Evolutionary conservation across 805 yeast species (phyloP).

Genomic region (Ogataea angusta): DNA sequence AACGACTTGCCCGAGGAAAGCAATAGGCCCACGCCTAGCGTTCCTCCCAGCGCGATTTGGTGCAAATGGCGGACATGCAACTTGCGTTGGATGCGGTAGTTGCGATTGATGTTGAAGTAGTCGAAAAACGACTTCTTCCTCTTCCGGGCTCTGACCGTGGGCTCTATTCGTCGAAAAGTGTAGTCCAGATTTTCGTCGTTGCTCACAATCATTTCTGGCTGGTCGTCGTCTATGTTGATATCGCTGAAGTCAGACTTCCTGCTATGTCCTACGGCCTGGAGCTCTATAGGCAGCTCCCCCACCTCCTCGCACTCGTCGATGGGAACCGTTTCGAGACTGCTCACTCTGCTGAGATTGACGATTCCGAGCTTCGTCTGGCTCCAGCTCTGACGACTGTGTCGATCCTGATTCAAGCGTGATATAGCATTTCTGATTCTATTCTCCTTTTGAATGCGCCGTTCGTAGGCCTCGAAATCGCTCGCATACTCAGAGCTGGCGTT

Average conservation of each 20-base stretch:
- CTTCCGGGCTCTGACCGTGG: not conserved
- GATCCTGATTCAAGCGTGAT: conserved; percentile 6
- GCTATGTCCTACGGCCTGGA: conserved; percentile 15
- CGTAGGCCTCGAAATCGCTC: conserved; percentile 32
- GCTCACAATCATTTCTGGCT: conserved; percentile 30
- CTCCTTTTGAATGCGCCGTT: conserved; percentile 24
- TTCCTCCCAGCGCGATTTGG: conserved; percentile 77
- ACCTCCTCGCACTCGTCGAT: conserved; percentile 31
- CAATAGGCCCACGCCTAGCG: conserved; percentile 73
- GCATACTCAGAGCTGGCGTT: conserved; percentile 5
- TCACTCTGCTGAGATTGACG: not conserved
- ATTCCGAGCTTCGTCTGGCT: not conserved
- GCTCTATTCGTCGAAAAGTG: conserved; percentile 21
- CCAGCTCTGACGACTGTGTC: not conserved
- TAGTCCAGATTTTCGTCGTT: conserved; percentile 31
- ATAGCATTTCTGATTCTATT: conserved; percentile 22
- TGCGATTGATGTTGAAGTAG: conserved; percentile 18
- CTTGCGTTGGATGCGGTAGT: conserved; percentile 48
- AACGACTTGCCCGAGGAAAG: conserved; percentile 71
- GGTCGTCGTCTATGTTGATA: conserved; percentile 6
- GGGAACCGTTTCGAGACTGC: conserved; percentile 19
- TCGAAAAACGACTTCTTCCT: conserved; percentile 1
- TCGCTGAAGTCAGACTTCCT: not conserved
- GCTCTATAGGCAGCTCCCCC: conserved; percentile 30
- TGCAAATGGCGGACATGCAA: conserved; percentile 66